Base-by-base conservation (phyloP, 495 filamentous ascomycete species). In the Aspergillus leporis region DNA sequence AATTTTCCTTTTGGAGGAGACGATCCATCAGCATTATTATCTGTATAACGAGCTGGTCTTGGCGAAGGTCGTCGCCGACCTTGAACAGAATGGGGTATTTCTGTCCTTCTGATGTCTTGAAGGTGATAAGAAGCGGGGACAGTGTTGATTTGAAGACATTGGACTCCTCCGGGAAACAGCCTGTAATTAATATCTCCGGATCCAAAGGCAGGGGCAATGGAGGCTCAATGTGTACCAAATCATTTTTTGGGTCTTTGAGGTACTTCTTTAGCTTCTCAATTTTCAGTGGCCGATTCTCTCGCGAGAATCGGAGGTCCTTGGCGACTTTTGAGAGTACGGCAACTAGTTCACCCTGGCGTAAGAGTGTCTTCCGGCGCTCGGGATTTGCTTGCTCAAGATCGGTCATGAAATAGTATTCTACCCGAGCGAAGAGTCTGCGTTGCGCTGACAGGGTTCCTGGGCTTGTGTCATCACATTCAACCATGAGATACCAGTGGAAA, bases 21-120 rank as follows among this genome's bases (percentile, higher is more conserved):
- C 92, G 89, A 66, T 99, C 94, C 94, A 99, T 99, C 49, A 99
- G 82, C 1, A 89, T 95, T 70, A 99, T 96, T 65, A 98, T 97
- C 61, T 99, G 94, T 60, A 99, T 95, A 48, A 98, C 92, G 0
- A 99, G 84, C 71, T 99, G 94, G 65, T 99, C 94, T 73, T 99
- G 94, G 0, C 94, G 90, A 40, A 99, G 82, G 67, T 99, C 94
- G 66, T 99, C 94, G 41, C 94, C 94, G 4, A 92, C 92, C 73
- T 99, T 99, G 83, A 98, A 98, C 47, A 97, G 86, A 52, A 99
- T 87, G 18, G 92, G 88, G 70, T 98, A 98, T 59, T 87, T 88
- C 40, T 79, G 78, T 4, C 89, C 89, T 5, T 85, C 82, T 1
- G 82, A 78, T 0, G 92, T 96, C 68, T 89, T 92, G 75, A 98